Evolutionary conservation across 75 land plant genomes (phyloP).

Genomic region (Adiantum capillusveneris): DNA sequence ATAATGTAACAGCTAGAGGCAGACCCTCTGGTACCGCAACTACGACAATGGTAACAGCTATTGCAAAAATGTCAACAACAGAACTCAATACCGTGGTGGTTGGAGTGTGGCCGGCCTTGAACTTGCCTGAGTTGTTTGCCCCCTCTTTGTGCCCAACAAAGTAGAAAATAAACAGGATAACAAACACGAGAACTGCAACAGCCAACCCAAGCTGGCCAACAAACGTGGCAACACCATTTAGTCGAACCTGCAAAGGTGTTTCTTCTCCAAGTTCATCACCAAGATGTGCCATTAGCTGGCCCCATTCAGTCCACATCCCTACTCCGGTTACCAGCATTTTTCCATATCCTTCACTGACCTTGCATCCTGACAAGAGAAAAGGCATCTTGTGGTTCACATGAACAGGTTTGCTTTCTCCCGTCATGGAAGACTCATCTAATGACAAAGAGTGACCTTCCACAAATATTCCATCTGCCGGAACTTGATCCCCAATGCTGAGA

Average conservation of each 20-base stretch:
- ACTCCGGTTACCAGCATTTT: conserved; percentile 49
- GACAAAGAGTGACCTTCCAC: conserved; percentile 38
- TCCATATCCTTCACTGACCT: conserved; percentile 45
- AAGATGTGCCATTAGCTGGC: conserved; percentile 50
- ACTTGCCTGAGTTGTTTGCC: conserved; percentile 23
- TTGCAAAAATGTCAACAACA: conserved; percentile 32
- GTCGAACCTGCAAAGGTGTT: conserved; percentile 42
- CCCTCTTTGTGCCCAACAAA: conserved; percentile 46
- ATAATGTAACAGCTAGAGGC: conserved; percentile 77
- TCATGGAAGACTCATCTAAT: conserved; percentile 67
- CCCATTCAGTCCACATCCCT: conserved; percentile 59
- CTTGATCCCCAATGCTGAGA: conserved; percentile 56
- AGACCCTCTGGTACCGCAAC: conserved; percentile 87
- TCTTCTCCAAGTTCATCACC: conserved; percentile 24
- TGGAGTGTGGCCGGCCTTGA: conserved; percentile 11
- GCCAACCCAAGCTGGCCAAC: conserved; percentile 60
- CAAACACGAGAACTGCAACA: conserved; percentile 52
- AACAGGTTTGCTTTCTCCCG: conserved; percentile 50
- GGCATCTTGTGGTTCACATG: conserved; percentile 34
- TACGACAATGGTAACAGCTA: conserved; percentile 68
- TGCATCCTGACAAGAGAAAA: conserved; percentile 47
- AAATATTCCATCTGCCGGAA: conserved; percentile 58
- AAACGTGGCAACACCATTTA: conserved; percentile 81
- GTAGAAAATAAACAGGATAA: conserved; percentile 34
- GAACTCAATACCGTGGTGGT: conserved; percentile 20